phyloP scores from a whole-genome alignment of 1,139 yeast species.

The Casaregolazyma suthepensis region DNA sequence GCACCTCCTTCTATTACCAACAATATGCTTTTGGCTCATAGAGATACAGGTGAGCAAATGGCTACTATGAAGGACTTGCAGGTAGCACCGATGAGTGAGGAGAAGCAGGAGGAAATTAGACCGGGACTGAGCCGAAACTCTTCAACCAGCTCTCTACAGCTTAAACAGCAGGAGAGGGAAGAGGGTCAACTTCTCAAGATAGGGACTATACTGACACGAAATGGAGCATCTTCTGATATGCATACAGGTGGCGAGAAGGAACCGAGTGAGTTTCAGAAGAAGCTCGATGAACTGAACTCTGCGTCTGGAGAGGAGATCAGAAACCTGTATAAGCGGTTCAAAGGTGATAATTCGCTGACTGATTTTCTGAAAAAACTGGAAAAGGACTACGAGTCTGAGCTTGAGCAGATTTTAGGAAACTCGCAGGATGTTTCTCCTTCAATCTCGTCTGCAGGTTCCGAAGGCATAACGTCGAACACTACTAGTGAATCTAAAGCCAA shows the following conservation, averaged over 20 bases:
- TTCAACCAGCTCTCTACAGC: slow-evolving; percentile 24
- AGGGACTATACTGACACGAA: slow-evolving; percentile 39
- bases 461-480: neutral
- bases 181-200: slow-evolving; percentile 88
- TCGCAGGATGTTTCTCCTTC: slow-evolving; percentile 9
- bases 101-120: slow-evolving; percentile 10
- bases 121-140: slow-evolving; percentile 18
- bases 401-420: slow-evolving; percentile 14
- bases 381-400: slow-evolving; percentile 19
- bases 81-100: slow-evolving; percentile 18
- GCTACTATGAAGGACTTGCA: slow-evolving; percentile 20
- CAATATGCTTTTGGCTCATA: slow-evolving; percentile 6
- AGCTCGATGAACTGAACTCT: slow-evolving; percentile 1
- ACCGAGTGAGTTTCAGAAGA: neutral
- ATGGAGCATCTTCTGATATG: neutral
- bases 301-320: slow-evolving; percentile 65
- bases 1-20: slow-evolving; percentile 2
- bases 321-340: slow-evolving; percentile 70
- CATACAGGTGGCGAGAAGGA: slow-evolving; percentile 1
- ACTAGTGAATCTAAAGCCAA: slow-evolving; percentile 1
- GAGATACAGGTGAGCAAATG: slow-evolving; percentile 4
- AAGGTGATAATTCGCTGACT: slow-evolving; percentile 66
- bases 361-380: slow-evolving; percentile 61
- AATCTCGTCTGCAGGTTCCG: neutral
- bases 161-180: slow-evolving; percentile 75